Evolutionary conservation across 192 early-diverging fungal genomes (phyloP).

Genomic region (Phlyctochytrium bullatum): DNA sequence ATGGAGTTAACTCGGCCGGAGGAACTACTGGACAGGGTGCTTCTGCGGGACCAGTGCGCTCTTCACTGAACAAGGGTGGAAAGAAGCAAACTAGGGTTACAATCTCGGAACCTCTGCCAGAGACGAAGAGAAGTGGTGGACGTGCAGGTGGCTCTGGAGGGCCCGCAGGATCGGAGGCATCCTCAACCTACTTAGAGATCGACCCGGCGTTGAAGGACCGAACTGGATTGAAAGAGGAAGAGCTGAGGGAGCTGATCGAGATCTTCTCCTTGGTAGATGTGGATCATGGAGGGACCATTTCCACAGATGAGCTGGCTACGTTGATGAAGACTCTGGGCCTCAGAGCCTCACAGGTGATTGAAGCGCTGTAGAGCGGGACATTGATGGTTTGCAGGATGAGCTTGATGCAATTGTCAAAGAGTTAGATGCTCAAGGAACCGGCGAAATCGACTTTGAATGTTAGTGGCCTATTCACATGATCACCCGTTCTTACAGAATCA

Average conservation of each 20-base stretch:
- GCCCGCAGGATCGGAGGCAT: neutral
- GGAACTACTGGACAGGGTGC: too few relatives aligned
- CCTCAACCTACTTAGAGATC: constrained; percentile 23
- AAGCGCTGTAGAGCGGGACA: neutral
- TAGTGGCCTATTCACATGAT: constrained; percentile 1
- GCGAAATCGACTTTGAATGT: constrained; percentile 62
- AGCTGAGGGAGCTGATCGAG: constrained; percentile 52
- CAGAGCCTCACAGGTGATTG: constrained; percentile 38
- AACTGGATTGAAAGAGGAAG: constrained; percentile 38
- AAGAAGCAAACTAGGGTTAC: neutral
- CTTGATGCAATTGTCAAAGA: constrained; percentile 54
- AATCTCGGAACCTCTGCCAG: neutral
- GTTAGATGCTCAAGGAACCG: constrained; percentile 46
- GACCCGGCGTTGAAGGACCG: constrained; percentile 37
- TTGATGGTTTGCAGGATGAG: constrained; percentile 31
- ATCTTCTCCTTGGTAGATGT: constrained; percentile 58
- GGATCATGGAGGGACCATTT: constrained; percentile 53
- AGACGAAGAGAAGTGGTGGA: too few relatives aligned
- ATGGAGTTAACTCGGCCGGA: too few relatives aligned
- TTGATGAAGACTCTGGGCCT: constrained; percentile 56
- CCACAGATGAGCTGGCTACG: constrained; percentile 46
- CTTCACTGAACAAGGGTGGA: neutral
- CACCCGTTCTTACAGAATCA: constrained; percentile 7
- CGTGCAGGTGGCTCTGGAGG: too few relatives aligned
- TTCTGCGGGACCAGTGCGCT: neutral